Evolutionary conservation across 2,329 filamentous ascomycete genomes (phyloP), one percentile per base, ranked within the genome.

Genomic region (Aspergillus sclerotialis): DNA sequence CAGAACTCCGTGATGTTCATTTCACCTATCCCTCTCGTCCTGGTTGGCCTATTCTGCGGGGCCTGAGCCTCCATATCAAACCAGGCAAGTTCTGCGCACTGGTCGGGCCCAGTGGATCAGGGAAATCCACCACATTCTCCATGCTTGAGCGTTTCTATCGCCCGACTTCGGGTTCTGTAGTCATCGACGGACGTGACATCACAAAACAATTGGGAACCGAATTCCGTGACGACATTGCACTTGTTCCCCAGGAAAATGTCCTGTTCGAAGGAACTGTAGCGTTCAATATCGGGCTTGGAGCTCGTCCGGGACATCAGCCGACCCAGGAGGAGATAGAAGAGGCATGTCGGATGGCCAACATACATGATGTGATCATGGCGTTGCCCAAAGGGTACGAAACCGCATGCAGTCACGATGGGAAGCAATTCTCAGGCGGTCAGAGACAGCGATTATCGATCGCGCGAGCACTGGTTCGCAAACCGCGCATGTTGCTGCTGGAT

Each of bases 321-420:
- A 73, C 69, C 1, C 63, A 76, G 28, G 72, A 65, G 7, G 80
- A 84, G 30, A 78, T 85, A 29, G 69, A 80, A 42, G 73, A 76
- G 34, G 81, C 81, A 0, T 84, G 80, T 50, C 70, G 71, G 37
- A 60, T 82, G 11, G 80, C 80, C 23, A 82, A 82, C 50, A 82
- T 86, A 42, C 80, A 85, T 57, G 77, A 84, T 16, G 76, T 74
- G 15, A 81, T 86, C 45, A 61, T 66, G 37, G 60, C 68, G 1
- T 61, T 86, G 11, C 79, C 80, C 0, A 62, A 80, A 10, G 78
- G 79, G 0, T 85, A 85, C 50, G 61, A 80, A 9, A 84, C 80
- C 0, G 37, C 64, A n/a, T 61, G 76, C 31, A 73, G 72, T 17
- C 69, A 70, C 24, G 70, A 73, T 35, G 75, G 76, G 2, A 67